Evolutionary conservation across 2,329 filamentous ascomycete species (phyloP), one percentile per base, ranked within the genome.

Genomic region (Aspergillus tanneri): DNA sequence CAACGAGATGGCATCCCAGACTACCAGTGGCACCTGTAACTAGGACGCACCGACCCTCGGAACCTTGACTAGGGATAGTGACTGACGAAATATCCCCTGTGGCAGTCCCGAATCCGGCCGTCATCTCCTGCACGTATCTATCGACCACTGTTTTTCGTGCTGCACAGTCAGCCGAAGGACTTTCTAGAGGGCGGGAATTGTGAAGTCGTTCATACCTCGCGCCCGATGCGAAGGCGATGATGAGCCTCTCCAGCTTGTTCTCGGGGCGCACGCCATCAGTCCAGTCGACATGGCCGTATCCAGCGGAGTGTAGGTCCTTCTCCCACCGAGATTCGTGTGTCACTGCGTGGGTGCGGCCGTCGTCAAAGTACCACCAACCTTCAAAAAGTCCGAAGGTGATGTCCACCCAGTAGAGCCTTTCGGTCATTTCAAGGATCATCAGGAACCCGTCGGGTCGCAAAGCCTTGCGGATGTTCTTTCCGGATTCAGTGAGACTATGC

Each of bases 11-110:
- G 2, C 61, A 65, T 1, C 72, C 72, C 3, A 74, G 50, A 45
- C 66, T 68, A 2, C 72, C 71, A 0, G 71, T 71, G 2, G 65
- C 70, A 0, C 72, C 72, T 2, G 71, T 75, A 9, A 75, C 58
- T 2, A 74, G 41, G 3, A 79, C 67, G n/a, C 58, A 56, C 12
- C 24, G 42, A 36, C 22, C 21, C 55, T 46, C 32, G 16, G 38
- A 30, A 40, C 18, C 19, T 25, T 24, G 23, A n/a, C 4, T n/a
- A n/a, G 42, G 14, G 21, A 44, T 16, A 10, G 7, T 1, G 32
- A 10, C 22, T 27, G 34, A n/a, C n/a, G n/a, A n/a, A n/a, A n/a
- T 30, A 32, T 14, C 40, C 11, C 5, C 14, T 7, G 24, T 5
- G 8, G 49, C 43, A 3, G 43, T 24, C 14, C 44, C 18, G 41